phyloP scores from a whole-genome alignment of 331 rosid genomes.

The Cydonia oblonga region DNA sequence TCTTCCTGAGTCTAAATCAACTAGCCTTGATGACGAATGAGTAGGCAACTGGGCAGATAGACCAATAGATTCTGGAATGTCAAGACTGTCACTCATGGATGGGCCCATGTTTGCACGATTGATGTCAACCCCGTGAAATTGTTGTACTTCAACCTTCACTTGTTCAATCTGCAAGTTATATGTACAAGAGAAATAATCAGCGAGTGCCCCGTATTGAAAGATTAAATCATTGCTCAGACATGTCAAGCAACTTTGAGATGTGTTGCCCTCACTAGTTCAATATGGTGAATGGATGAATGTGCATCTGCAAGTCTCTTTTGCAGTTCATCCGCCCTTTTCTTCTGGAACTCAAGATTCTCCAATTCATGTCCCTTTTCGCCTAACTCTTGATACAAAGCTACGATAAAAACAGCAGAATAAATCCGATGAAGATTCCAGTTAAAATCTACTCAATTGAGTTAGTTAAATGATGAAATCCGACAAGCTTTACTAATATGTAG shows the following conservation, averaged over 20 bases:
- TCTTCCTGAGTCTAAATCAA: slow-evolving; percentile 58
- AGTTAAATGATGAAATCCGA: not conserved
- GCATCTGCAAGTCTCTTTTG: slow-evolving; percentile 76
- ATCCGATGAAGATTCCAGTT: not conserved
- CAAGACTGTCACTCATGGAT: slow-evolving; percentile 47
- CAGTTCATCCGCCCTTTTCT: slow-evolving; percentile 53
- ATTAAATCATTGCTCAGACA: not conserved
- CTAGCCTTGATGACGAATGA: slow-evolving; percentile 51
- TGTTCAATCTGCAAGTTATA: slow-evolving; percentile 49
- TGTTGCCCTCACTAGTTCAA: slow-evolving; percentile 64
- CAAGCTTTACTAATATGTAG: not conserved
- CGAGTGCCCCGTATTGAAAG: not conserved
- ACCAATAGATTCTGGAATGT: slow-evolving; percentile 93
- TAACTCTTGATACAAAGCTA: slow-evolving; percentile 77
- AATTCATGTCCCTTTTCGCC: slow-evolving; percentile 87
- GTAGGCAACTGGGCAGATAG: slow-evolving; percentile 43
- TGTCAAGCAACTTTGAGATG: not conserved
- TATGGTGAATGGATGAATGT: slow-evolving; percentile 69
- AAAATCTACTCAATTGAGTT: not conserved
- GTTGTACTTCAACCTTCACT: slow-evolving; percentile 44
- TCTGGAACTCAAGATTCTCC: slow-evolving; percentile 78
- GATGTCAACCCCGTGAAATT: slow-evolving; percentile 37
- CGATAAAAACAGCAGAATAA: slow-evolving; percentile 4
- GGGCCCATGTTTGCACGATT: slow-evolving; percentile 50
- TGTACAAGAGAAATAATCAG: slow-evolving; percentile 6